A percentile compares a stretch with the other conserved stretches of the same genome.
Evolutionary conservation across 805 yeast species (phyloP).

Genomic region (Candida berthetii): DNA sequence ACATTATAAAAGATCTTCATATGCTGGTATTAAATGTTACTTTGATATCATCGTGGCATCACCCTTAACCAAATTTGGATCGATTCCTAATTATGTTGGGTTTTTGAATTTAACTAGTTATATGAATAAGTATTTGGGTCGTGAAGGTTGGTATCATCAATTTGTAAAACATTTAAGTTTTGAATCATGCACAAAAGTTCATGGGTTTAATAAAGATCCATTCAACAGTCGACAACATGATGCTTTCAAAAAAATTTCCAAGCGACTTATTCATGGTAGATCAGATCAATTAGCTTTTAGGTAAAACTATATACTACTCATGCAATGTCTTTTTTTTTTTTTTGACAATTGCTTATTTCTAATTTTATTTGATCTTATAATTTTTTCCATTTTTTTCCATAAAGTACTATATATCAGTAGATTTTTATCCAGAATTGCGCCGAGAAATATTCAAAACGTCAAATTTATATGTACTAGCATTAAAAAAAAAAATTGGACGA

Average conservation of each 20-base stretch:
- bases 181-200: not conserved
- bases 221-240: not conserved
- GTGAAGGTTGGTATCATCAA: not conserved
- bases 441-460: too few species aligned
- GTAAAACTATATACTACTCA: too few species aligned
- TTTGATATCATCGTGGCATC: not conserved
- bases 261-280: not conserved
- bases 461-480: too few species aligned
- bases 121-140: not conserved
- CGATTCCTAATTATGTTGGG: not conserved
- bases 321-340: too few species aligned
- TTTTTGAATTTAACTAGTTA: not conserved
- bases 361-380: too few species aligned
- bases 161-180: not conserved
- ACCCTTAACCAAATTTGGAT: not conserved
- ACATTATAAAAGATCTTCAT: not conserved
- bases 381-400: too few species aligned
- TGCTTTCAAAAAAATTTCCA: too few species aligned
- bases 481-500: too few species aligned
- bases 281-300: too few species aligned
- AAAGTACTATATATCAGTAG: too few species aligned
- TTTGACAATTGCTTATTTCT: too few species aligned
- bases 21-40: not conserved
- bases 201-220: not conserved
- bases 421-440: too few species aligned